phyloP scores from a whole-genome alignment of 495 filamentous ascomycete species.

The Durotheca rogersii region DNA sequence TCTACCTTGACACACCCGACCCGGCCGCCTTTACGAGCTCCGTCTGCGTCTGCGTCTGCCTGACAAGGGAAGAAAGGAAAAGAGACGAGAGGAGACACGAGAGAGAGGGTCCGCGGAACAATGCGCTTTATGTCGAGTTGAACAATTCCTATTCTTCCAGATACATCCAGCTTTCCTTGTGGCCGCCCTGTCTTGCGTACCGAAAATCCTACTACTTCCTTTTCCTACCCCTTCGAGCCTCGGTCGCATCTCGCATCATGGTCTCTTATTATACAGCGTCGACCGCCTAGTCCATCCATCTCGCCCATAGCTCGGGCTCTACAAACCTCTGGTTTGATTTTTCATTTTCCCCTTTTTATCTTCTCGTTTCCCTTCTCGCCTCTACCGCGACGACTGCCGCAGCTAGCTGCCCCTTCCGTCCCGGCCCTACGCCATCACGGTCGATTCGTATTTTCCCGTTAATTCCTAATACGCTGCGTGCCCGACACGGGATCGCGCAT shows the following conservation, averaged over 20 bases:
- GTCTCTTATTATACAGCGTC: slow-evolving; percentile 6
- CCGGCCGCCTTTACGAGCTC: slow-evolving; percentile 1
- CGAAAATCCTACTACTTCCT: slow-evolving; percentile 14
- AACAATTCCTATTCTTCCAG: slow-evolving; percentile 19
- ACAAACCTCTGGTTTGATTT: too few species aligned
- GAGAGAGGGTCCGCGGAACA: slow-evolving; percentile 8
- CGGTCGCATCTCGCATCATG: slow-evolving; percentile 3
- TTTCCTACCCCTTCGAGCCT: background rate
- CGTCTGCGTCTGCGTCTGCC: background rate
- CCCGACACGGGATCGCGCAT: slow-evolving; percentile 3
- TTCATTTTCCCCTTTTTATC: too few species aligned
- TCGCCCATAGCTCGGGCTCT: too few species aligned
- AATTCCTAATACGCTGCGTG: slow-evolving; percentile 22
- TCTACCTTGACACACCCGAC: background rate
- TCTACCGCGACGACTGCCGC: background rate
- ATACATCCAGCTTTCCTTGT: slow-evolving; percentile 13
- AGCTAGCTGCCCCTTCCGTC: slow-evolving; percentile 18
- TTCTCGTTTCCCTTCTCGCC: too few species aligned
- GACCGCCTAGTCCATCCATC: slow-evolving; percentile 1
- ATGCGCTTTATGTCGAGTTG: slow-evolving; percentile 12
- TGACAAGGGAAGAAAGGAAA: slow-evolving; percentile 3
- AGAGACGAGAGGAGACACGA: too few species aligned
- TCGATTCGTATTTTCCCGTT: slow-evolving; percentile 4
- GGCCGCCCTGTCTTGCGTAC: slow-evolving; percentile 6
- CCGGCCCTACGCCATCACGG: slow-evolving; percentile 3